Base-by-base conservation (phyloP, 257 asterid species). In the Sherardia arvensis region DNA sequence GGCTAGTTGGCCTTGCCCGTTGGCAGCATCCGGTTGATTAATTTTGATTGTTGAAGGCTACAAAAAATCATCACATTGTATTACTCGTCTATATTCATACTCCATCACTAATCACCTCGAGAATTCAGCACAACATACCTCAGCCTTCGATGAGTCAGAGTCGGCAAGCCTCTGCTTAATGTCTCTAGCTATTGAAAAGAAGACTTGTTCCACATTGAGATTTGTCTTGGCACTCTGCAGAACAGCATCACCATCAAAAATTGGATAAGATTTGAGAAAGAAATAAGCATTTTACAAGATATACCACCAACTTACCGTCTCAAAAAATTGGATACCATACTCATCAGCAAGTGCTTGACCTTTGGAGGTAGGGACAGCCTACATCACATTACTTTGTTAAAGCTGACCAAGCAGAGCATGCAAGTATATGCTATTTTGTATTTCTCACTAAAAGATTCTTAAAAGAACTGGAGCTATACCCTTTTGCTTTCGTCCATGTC, bases 401-500 rank as follows among this genome's bases (percentile, higher is more conserved):
- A 49, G 48, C 65, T 38, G 43, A 17, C 32, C 67, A 43, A 15
- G 53, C 47, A 38, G 12, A 38, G 14, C n/a, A n/a, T n/a, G 25
- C 49, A 65, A 20, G 28, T 53, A 10, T 53, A 10, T 4, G 26
- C 43, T 54, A 55, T 55, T 53, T 55, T 34, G 10, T 36, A 25
- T 36, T 15, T 11, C 36, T 32, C 61, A 22, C 17, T 53, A 36
- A 54, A 32, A 30, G 14, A 12, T 30, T 18, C 51, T 43, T 1
- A 33, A 28, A n/a, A 49, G 11, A 12, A 51, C 29, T 26, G 64
- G 29, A 6, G 38, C 33, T 49, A 28, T 72, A 79, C 81, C 78
- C 84, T 76, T 68, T 79, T 79, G 69, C 84, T 79, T 73, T 76
- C 81, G 29, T 79, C 81, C 84, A 79, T 79, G 59, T 79, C 84